Conservation (phyloP, 2,329 filamentous ascomycete genomes). For the Hirsutella thompsonii region DNA sequence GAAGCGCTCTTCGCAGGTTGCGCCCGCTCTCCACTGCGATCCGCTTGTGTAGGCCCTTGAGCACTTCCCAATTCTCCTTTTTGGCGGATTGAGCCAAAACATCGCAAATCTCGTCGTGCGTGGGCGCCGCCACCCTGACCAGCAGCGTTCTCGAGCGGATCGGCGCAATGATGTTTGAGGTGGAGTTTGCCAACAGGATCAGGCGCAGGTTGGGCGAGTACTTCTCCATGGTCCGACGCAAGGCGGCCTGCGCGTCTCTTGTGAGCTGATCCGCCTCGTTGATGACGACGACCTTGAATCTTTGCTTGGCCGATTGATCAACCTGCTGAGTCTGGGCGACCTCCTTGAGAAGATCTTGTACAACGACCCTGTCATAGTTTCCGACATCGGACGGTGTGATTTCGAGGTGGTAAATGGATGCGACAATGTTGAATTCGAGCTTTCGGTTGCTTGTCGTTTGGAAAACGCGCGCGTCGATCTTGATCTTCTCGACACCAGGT, state of each 20-base stretch:
- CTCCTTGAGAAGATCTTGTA: conserved; percentile 93
- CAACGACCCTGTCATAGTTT: conserved; percentile 88
- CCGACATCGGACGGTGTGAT: conserved; percentile 96
- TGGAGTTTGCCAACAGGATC: conserved; percentile 89
- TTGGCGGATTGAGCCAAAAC: conserved; percentile 60
- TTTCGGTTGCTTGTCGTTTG: conserved; percentile 93
- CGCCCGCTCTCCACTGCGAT: conserved; percentile 85
- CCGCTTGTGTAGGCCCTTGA: conserved; percentile 62
- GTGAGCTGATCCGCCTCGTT: conserved; percentile 95
- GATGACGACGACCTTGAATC: conserved; percentile 98
- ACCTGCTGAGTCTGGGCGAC: conserved; percentile 98
- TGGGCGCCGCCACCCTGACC: conserved; percentile 82
- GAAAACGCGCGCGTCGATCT: conserved; percentile 95
- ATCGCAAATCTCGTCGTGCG: conserved; percentile 68
- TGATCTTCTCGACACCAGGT: conserved; percentile 97
- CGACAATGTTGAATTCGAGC: conserved; percentile 97
- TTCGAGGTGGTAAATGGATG: conserved; percentile 94
- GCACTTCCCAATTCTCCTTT: conserved; percentile 73
- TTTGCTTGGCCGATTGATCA: conserved; percentile 79
- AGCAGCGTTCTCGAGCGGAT: conserved; percentile 86
- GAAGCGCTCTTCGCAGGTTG: conserved; percentile 75
- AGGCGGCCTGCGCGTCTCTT: conserved; percentile 85
- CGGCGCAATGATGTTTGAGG: conserved; percentile 97
- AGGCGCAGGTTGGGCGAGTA: conserved; percentile 90
- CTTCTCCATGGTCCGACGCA: conserved; percentile 97